Percentiles rank a stretch among this genome's conserved stretches.
These are phyloP conservation scores for Pichia sp. DNA, from an alignment of 1,139 yeast genomes.

Conservation along the genomic window DNA sequence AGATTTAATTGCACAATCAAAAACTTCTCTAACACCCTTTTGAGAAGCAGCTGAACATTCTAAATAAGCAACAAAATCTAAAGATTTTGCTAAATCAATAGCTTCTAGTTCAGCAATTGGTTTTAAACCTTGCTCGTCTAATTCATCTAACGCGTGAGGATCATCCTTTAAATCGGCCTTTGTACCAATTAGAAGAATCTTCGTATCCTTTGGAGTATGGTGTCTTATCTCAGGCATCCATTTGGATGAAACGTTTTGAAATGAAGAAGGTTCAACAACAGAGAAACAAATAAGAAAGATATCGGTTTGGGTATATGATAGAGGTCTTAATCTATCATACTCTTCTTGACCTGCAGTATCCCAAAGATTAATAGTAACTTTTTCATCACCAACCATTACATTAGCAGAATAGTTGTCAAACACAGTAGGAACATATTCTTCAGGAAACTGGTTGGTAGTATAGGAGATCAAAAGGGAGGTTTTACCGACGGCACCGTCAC, in stretches of 20 bases:
- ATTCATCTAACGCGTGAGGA: conserved; percentile 64
- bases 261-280: conserved; percentile 74
- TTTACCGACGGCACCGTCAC: conserved; percentile 97
- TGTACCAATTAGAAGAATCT: conserved; percentile 78
- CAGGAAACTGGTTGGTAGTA: conserved; percentile 91
- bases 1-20: conserved; percentile 71
- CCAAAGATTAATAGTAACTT: conserved; percentile 82
- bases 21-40: conserved; percentile 74
- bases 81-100: conserved; percentile 57
- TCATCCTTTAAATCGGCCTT: conserved; percentile 82
- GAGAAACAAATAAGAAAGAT: conserved; percentile 85
- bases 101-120: conserved; percentile 67
- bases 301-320: conserved; percentile 90
- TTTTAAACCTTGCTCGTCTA: conserved; percentile 53
- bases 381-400: conserved; percentile 76
- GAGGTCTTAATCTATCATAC: conserved; percentile 84
- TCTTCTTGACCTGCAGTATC: conserved; percentile 98
- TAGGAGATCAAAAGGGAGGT: conserved; percentile 84
- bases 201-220: conserved; percentile 72
- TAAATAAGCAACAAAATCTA: conserved; percentile 67
- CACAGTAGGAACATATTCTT: conserved; percentile 85
- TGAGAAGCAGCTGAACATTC: conserved; percentile 96
- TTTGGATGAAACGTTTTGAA: conserved; percentile 62
- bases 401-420: conserved; percentile 87
- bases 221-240: conserved; percentile 90